Conservation (phyloP, 148 eudicot species). For the Fagopyrum esculentum region DNA sequence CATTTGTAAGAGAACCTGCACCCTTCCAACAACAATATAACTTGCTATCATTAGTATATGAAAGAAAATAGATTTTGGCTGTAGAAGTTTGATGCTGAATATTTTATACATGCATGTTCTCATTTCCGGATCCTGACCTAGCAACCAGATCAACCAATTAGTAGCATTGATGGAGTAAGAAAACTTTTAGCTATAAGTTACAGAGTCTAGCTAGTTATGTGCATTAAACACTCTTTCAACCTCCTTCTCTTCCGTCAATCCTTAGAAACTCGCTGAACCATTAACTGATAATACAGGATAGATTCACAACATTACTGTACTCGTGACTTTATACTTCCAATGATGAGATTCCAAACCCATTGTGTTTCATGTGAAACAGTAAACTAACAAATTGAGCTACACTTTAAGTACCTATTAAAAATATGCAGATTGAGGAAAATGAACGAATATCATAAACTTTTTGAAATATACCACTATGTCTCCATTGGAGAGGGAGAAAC, state of each 20-base stretch:
- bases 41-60: constrained; percentile 25
- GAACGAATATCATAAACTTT: constrained; percentile 14
- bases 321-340: background rate
- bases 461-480: constrained; percentile 92
- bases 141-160: background rate
- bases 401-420: background rate
- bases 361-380: background rate
- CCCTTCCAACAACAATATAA: constrained; percentile 74
- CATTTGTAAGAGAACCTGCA: constrained; percentile 98
- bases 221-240: background rate
- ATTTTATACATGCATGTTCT: background rate
- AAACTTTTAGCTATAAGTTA: background rate
- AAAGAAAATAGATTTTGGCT: constrained; percentile 15
- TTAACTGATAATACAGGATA: background rate
- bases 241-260: background rate
- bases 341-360: background rate
- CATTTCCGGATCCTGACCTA: background rate
- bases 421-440: background rate
- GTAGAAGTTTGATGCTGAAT: constrained; percentile 8
- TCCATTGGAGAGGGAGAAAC: constrained; percentile 81
- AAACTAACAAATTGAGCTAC: background rate
- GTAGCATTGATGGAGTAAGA: background rate
- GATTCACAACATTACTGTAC: background rate
- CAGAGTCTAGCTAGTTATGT: background rate
- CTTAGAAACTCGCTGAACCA: background rate